phyloP scores from a whole-genome alignment of 75 land plant genomes.

The Larix kaempferi region DNA sequence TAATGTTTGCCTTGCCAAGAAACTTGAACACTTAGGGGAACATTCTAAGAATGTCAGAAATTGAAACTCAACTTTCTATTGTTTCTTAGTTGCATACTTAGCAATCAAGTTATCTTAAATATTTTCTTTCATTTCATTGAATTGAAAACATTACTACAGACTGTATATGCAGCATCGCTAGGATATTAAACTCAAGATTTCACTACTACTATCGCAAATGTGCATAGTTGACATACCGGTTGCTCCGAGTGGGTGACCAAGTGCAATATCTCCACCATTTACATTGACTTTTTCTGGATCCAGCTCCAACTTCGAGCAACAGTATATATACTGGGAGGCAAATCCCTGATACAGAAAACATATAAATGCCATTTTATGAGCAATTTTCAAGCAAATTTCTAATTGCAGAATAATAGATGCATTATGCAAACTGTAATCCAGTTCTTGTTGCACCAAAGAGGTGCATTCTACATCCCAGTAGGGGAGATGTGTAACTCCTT shows the following conservation, averaged over 20 bases:
- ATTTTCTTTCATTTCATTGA: neutral
- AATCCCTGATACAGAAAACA: conserved; percentile 49
- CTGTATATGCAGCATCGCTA: neutral
- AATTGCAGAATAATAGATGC: no score
- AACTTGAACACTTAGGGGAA: neutral
- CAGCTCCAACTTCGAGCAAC: conserved; percentile 63
- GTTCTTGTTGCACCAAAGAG: neutral
- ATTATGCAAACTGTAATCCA: no score
- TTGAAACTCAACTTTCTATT: neutral
- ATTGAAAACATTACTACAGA: neutral
- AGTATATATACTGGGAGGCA: conserved; percentile 85
- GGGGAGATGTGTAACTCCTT: no score
- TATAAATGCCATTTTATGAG: no score
- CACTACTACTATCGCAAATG: neutral
- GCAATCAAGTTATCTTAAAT: no score
- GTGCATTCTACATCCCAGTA: no score
- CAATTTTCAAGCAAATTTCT: neutral
- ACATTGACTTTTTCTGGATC: conserved; percentile 83
- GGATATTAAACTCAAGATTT: neutral
- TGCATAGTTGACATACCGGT: conserved; percentile 43
- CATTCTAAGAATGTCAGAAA: neutral
- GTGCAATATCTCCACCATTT: conserved; percentile 92
- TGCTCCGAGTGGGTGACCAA: conserved; percentile 91
- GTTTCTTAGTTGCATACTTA: neutral
- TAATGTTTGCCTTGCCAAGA: neutral